Evolutionary conservation across 805 yeast genomes (phyloP), one percentile per base, ranked within the genome.

Genomic region (Candida sanyiensis): DNA sequence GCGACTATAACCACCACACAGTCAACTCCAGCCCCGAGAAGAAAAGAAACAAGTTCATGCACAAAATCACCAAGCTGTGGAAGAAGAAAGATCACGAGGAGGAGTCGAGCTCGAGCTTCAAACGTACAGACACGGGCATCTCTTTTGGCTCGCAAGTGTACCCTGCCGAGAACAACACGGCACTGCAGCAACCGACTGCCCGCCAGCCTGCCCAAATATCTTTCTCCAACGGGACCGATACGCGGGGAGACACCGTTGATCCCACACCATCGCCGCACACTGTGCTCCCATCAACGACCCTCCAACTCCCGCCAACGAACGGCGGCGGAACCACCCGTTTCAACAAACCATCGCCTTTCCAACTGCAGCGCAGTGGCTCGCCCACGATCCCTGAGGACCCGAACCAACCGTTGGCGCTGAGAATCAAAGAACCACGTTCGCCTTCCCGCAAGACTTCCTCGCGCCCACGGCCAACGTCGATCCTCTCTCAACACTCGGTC

Each of bases 401-500:
- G n/a, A n/a, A n/a, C 7, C 53, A 55, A 37, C 58, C 25, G 11
- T 11, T 11, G 11, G 25, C 25, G 11, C 42, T 50, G n/a, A 55
- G 54, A 1, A 56, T 57, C 20, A 53, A 55, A 23, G 59, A 59
- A 16, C 62, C 67, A 27, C 54, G 48, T 45, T 39, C 63, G 37
- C 52, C 53, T 17, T n/a, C 42, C 1, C 40, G 48, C 11, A 35
- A 46, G 24, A 12, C 37, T 7, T 10, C 30, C 19, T 12, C 29
- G 28, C 46, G 44, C 25, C 43, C 52, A 21, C 58, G 81, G 35
- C 80, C 80, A 4, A 63, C 66, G 0, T 76, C 83, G 1, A 64
- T 68, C 28, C 52, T 75, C 1, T 76, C 82, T 0, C 70, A 73
- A 17, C 67, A 67, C 38, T 72, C 78, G 0, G 54, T 66, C 2